Conservation (phyloP, 148 eudicot genomes). For the Spergularia bocconei region DNA sequence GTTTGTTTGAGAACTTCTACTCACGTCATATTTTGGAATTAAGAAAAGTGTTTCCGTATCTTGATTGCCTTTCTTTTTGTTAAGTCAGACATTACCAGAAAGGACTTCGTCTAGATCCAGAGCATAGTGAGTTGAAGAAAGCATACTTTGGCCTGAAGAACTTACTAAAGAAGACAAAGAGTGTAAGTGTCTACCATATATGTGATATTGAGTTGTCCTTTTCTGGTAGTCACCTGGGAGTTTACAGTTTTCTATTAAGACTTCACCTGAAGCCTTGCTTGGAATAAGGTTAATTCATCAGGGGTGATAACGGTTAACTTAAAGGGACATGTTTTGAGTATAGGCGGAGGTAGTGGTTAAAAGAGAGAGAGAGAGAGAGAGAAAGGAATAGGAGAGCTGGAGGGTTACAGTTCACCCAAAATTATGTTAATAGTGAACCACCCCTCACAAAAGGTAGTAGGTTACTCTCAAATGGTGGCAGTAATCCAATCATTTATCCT, state of each 20-base stretch:
- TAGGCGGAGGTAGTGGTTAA: not conserved
- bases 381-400: not conserved
- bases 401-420: not conserved
- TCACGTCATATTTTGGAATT: not conserved
- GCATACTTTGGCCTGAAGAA: constrained; percentile 91
- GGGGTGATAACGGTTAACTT: not conserved
- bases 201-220: not conserved
- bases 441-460: not conserved
- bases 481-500: not conserved
- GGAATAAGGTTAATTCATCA: not conserved
- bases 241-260: not conserved
- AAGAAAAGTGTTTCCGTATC: not conserved
- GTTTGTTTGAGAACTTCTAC: constrained; percentile 33
- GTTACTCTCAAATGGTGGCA: not conserved
- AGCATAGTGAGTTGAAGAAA: constrained; percentile 86
- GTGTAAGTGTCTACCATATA: constrained; percentile 40
- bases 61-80: constrained; percentile 15
- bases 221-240: not conserved
- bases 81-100: constrained; percentile 83
- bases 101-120: constrained; percentile 93
- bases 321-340: not conserved
- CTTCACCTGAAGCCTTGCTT: not conserved
- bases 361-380: not conserved
- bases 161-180: constrained; percentile 82
- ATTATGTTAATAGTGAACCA: not conserved